These are phyloP conservation scores for Inga oerstediana DNA, from an alignment of 306 rosid species.

Conservation along the genomic window DNA sequence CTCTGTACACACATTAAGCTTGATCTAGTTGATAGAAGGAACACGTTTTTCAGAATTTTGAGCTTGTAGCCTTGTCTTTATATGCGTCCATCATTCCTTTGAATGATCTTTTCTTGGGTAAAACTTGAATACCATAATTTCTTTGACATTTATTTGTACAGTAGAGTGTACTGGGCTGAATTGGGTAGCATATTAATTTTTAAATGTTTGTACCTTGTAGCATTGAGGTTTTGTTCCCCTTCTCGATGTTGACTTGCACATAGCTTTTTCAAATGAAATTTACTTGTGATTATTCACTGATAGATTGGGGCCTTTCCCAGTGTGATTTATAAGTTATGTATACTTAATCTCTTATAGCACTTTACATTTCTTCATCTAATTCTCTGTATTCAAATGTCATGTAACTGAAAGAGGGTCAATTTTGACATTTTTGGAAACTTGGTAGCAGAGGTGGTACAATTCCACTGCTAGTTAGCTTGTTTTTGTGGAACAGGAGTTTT, in stretches of 20 bases:
- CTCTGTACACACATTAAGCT: neutral
- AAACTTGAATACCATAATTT: neutral
- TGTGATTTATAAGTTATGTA: neutral
- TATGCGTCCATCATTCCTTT: neutral
- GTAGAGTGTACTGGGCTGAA: constrained; percentile 6
- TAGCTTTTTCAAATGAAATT: neutral
- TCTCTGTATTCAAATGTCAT: neutral
- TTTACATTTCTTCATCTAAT: neutral
- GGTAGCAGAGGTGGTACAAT: neutral
- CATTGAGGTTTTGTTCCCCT: neutral
- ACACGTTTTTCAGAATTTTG: neutral
- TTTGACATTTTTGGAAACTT: constrained; percentile 16
- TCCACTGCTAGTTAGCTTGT: neutral
- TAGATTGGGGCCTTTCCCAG: neutral
- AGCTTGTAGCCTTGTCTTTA: neutral
- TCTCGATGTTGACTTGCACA: neutral
- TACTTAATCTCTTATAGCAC: neutral
- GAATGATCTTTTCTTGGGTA: neutral
- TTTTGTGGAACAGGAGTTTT: neutral
- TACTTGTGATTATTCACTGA: neutral
- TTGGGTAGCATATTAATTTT: neutral
- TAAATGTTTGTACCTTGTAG: neutral
- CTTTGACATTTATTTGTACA: neutral
- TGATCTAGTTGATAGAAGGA: neutral
- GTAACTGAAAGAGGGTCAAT: neutral